Base-by-base conservation (phyloP, 2,329 filamentous ascomycete species). In the Fusarium poae region DNA sequence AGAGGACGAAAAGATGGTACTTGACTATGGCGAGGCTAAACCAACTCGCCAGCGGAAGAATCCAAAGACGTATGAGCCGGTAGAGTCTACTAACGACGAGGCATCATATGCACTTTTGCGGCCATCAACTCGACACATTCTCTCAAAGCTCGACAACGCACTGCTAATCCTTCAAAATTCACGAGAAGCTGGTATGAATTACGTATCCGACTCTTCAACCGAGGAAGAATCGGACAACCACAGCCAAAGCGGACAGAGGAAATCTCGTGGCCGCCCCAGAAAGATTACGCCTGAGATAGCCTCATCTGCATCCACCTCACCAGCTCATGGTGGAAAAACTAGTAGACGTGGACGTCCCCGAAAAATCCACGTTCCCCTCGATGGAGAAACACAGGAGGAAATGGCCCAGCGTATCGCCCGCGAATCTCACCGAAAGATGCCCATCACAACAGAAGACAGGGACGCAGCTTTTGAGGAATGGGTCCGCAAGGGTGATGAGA, bases 41-140 rank as follows among this genome's bases (percentile, higher is more conserved):
- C 40, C 16, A 10, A 25, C 20, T 9, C 44, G 29, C 18, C 46
- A 35, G 15, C 29, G 32, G 2, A 25, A 27, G 2, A 45, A 16
- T 8, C 59, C 57, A 12, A 74, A 70, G 51, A 77, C 76, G 0
- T 80, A 82, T 34, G 77, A 78, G 13, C 88, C 91, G 0, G 82
- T 85, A 3, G 79, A 92, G 7, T 85, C 91, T 10, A 85, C 88
- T 2, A 90, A 97, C 71, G 93, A 97, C 69, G 89, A 91, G 3
- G 76, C 83, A 48, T 92, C 92, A 1, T 82, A 85, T 61, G 76
- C 79, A 3, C 81, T 97, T 7, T 81, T 97, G 18, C 84, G 85
- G 1, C 92, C 93, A 0, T 85, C 88, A 0, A 85, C 92, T 13
- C 84, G 89, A n/a, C 90, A 92, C 68, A 85, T 94, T 18, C 82